Evolutionary conservation across 2,329 filamentous ascomycete species (phyloP), one percentile per base, ranked within the genome.

Genomic region (Atkinsonella hypoxylon): DNA sequence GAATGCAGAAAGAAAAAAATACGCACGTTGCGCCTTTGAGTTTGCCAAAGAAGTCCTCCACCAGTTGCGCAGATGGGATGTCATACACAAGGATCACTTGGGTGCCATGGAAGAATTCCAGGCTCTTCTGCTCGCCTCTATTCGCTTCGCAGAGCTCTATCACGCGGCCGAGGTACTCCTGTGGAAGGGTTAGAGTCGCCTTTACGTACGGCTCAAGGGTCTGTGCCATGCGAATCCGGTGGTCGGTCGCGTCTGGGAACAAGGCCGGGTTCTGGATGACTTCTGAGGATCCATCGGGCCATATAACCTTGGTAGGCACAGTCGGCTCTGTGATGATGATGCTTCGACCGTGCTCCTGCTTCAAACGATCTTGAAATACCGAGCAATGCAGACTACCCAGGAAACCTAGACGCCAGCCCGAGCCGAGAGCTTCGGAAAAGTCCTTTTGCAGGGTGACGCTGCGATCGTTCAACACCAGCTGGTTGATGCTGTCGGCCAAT

Each of bases 301-400:
- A 93, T 10, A 87, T 67, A 8, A 97, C 78, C 65, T 90, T 94
- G 60, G 91, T 94, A 3, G 93, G 90, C 12, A 98, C 93, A 0
- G 88, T 91, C 0, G 93, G 93, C 38, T 95, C 91, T 0, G 93
- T 98, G 64, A 98, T 93, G 67, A 98, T 96, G 63, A 98, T 89
- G 61, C 83, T 93, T 2, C 87, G 86, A 5, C 91, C 93, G 61
- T 98, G 90, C 66, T 98, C 93, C 67, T 96, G 89, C 42, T 89
- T 82, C 49, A 98, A 71, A 1, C 93, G 86, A 67, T 98, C 93
- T 68, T 98, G 90, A 60, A 98, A 98, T 4, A 98, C 93, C n/a
- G 90, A 97, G 70, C 93, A 97, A 66, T 98, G 93, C 45, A 98
- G 73, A 12, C 90, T 97, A n/a, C 93, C 93, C 3, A 98, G 70